Evolutionary conservation across 331 rosid genomes (phyloP).

Genomic region (Pyracantha coccinea): DNA sequence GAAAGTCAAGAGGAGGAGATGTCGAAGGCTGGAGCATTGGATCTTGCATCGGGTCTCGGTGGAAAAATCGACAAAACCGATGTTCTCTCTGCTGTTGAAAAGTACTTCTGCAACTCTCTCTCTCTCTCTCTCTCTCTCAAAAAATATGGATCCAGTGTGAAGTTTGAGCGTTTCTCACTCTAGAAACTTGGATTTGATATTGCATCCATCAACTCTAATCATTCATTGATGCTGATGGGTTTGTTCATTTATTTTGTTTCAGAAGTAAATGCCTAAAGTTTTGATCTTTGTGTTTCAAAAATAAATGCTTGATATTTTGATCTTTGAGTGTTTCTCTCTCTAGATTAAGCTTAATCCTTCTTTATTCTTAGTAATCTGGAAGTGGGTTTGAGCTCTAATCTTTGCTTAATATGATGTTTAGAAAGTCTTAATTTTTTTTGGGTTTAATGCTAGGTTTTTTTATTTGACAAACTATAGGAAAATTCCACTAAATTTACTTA

Average conservation of each 20-base stretch:
- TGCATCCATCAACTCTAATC: background rate
- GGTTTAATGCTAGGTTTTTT: too few species aligned
- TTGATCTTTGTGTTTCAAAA: background rate
- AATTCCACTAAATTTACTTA: too few species aligned
- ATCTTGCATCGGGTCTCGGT: constrained; percentile 74
- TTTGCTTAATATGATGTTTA: background rate
- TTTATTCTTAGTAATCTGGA: background rate
- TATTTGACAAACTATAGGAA: too few species aligned
- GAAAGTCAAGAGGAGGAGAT: constrained; percentile 3
- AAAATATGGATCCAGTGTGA: background rate
- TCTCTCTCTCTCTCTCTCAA: background rate
- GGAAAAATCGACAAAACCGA: constrained; percentile 57
- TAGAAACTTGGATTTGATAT: background rate
- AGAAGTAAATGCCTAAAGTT: background rate
- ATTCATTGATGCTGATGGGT: background rate
- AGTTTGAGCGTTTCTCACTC: background rate
- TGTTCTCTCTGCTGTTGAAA: constrained; percentile 58
- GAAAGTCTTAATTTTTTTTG: too few species aligned
- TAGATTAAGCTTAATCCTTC: background rate
- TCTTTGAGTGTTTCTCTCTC: background rate
- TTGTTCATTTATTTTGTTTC: background rate
- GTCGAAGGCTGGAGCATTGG: constrained; percentile 54
- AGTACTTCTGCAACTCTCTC: constrained; percentile 22
- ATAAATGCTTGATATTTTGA: too few species aligned
- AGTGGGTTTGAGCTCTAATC: background rate